phyloP scores from a whole-genome alignment of 2,329 filamentous ascomycete species.

The Ploettnerulaceae sp. region DNA sequence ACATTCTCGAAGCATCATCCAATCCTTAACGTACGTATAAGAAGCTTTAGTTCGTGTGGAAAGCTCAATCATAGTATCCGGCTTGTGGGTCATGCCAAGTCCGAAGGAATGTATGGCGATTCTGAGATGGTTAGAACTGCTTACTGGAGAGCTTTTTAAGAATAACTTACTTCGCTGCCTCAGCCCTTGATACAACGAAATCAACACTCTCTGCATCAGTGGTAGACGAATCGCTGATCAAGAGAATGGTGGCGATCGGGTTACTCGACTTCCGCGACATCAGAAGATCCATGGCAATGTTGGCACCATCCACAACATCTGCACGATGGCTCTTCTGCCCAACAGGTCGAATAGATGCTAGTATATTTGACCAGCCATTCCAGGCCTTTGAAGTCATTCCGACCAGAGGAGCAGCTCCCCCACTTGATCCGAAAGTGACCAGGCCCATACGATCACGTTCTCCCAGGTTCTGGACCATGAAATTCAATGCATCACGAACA shows the following conservation, averaged over 20 bases:
- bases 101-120: slow-evolving; percentile 97
- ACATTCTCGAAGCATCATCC: slow-evolving; percentile 99
- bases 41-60: slow-evolving; percentile 94
- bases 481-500: slow-evolving; percentile 83
- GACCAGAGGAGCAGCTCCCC: slow-evolving; percentile 90
- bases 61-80: slow-evolving; percentile 96
- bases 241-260: slow-evolving; percentile 87
- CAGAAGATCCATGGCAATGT: slow-evolving; percentile 95
- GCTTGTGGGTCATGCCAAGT: slow-evolving; percentile 93
- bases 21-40: slow-evolving; percentile 98
- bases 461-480: slow-evolving; percentile 84
- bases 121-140: slow-evolving; percentile 40
- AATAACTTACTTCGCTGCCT: slow-evolving; percentile 80
- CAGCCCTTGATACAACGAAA: slow-evolving; percentile 92
- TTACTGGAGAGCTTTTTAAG: not conserved
- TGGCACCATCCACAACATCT: slow-evolving; percentile 95
- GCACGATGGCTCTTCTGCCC: slow-evolving; percentile 95
- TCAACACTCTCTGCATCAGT: slow-evolving; percentile 94
- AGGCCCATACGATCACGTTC: slow-evolving; percentile 95
- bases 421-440: slow-evolving; percentile 93
- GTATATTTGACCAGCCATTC: slow-evolving; percentile 82
- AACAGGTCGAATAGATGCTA: slow-evolving; percentile 84
- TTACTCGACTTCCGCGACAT: slow-evolving; percentile 98
- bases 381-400: slow-evolving; percentile 96
- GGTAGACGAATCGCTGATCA: slow-evolving; percentile 96